These are phyloP conservation scores for Trichoderma hamatum DNA, from an alignment of 2,329 filamentous ascomycete genomes.

Conservation along the genomic window DNA sequence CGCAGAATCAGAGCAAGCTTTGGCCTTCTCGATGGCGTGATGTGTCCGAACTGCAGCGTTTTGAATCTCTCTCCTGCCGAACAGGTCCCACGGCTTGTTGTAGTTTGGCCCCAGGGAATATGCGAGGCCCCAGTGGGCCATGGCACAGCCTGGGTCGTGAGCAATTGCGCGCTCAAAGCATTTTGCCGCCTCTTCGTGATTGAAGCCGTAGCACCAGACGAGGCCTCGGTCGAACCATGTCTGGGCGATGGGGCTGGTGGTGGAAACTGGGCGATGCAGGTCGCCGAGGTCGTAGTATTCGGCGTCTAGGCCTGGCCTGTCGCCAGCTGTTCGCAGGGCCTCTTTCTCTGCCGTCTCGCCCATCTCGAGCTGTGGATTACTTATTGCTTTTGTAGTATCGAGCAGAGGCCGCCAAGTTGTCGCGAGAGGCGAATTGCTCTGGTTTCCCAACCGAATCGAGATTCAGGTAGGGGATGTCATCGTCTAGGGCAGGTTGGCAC, in stretches of 20 bases:
- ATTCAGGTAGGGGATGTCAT: conserved; percentile 14
- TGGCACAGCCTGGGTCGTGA: conserved; percentile 57
- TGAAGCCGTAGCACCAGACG: conserved; percentile 76
- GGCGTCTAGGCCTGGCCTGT: not conserved
- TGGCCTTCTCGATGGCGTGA: conserved; percentile 37
- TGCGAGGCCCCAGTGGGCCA: conserved; percentile 72
- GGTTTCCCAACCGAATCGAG: not conserved
- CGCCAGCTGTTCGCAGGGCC: conserved; percentile 1
- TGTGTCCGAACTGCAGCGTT: conserved; percentile 47
- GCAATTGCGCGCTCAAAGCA: conserved; percentile 66
- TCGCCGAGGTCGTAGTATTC: conserved; percentile 64
- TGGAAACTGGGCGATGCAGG: conserved; percentile 59
- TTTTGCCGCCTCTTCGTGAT: conserved; percentile 69
- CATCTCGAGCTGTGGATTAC: not conserved
- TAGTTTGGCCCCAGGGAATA: conserved; percentile 75
- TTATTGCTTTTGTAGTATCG: not conserved
- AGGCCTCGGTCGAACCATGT: conserved; percentile 73
- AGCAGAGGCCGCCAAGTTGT: not conserved
- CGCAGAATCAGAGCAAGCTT: conserved; percentile 29
- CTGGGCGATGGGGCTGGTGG: conserved; percentile 55
- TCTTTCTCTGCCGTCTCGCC: conserved; percentile 3
- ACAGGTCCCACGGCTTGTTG: conserved; percentile 76
- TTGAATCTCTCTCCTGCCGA: conserved; percentile 63
- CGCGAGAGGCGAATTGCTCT: conserved; percentile 2
- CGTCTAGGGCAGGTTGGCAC: conserved; percentile 18